These are phyloP conservation scores for Artomyces pyxidatus DNA, from an alignment of 768 basidiomycete genomes.

Conservation along the genomic window DNA sequence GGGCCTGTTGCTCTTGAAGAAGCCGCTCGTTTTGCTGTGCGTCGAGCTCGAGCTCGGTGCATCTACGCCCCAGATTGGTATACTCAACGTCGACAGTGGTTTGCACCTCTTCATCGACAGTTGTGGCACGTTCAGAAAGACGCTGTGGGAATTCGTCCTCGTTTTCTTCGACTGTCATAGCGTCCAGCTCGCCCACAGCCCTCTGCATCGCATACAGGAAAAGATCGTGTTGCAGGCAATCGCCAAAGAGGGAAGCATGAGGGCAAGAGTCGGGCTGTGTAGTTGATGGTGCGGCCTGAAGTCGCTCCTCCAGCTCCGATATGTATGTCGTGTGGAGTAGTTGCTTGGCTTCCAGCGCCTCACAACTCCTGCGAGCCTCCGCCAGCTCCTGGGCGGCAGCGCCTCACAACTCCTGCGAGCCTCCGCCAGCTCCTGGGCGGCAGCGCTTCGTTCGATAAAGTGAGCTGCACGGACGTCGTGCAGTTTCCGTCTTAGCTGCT, in stretches of 20 bases:
- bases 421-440: constrained; percentile 8
- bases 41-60: constrained; percentile 1
- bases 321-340: no score
- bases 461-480: constrained; percentile 5
- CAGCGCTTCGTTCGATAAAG: constrained; percentile 4
- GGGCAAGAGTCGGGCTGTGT: no score
- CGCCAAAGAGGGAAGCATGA: no score
- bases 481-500: constrained; percentile 11
- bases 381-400: constrained; percentile 4
- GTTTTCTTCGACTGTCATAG: constrained; percentile 3
- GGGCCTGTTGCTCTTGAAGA: constrained; percentile 8
- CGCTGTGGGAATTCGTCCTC: constrained; percentile 1
- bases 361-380: not conserved
- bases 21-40: not conserved
- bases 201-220: no score
- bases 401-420: not conserved
- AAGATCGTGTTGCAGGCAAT: no score
- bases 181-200: no score
- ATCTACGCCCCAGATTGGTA: not conserved
- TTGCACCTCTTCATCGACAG: constrained; percentile 2
- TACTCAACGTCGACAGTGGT: not conserved
- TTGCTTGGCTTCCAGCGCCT: no score
- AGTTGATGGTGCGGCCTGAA: no score
- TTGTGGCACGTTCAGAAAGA: not conserved
- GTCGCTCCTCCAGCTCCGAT: no score